Evolutionary conservation across 805 yeast genomes (phyloP), one percentile per base, ranked within the genome.

Genomic region (Metschnikowia cerradonensis): DNA sequence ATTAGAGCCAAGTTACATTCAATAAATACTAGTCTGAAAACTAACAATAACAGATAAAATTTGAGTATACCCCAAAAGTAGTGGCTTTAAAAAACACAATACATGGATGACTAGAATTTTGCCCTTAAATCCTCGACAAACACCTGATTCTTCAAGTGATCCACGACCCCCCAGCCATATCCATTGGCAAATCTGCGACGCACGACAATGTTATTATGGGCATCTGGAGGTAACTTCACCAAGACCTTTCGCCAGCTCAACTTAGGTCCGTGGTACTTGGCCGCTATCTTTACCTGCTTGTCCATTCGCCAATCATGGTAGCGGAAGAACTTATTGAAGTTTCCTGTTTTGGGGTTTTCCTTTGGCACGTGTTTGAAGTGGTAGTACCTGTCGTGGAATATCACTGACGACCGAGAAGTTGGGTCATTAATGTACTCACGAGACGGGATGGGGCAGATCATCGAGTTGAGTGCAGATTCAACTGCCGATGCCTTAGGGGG

Each of bases 161-260:
- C 75, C 8, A 74, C 60, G 8, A 73, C 77, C 1, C 76, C 76
- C 79, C 79, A 74, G 8, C 79, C 79, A 53, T 70, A 74, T 1
- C 76, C 78, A 58, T 74, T 74, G 23, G 74, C 62, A 58, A 74
- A 74, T 33, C 76, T 53, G 47, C 79, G 61, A 43, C 79, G 54
- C 13, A 74, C 79, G 3, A 72, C 62, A 6, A 74, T 74, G 52
- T 73, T 74, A 55, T 73, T 74, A 56, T 74, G 79, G 2, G 79
- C 77, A 59, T 74, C 79, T 1, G 77, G 77, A 0, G 77, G 77
- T 19, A 74, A 60, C 47, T 65, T 63, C 2, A 73, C 78, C 53
- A 74, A 60, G 13, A 74, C 70, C 53, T 74, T 74, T n/a, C 79
- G 63, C 79, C 79, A 74, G 44, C 60, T 67, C 52, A 73, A 58